A percentile compares a stretch with the other conserved stretches of the same genome.
phyloP scores from a whole-genome alignment of 2,329 filamentous ascomycete genomes.

The Cytospora piceicola region DNA sequence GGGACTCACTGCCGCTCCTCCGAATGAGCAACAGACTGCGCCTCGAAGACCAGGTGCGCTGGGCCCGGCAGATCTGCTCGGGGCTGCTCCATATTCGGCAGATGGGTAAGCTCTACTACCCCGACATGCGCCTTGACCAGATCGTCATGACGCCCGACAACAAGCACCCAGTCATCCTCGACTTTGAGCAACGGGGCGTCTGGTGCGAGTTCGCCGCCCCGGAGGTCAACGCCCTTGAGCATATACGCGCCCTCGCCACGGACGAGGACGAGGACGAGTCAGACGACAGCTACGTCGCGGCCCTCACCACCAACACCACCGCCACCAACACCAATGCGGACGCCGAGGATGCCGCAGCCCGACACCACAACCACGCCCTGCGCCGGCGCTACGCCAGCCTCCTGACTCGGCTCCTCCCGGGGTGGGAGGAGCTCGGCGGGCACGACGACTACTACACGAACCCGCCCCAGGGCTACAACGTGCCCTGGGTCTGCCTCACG shows the following conservation, averaged over 20 bases:
- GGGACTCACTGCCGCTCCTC: slow-evolving; percentile 58
- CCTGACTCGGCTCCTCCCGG: slow-evolving; percentile 50
- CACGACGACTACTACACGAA: slow-evolving; percentile 52
- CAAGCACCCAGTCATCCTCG: slow-evolving; percentile 58
- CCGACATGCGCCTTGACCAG: slow-evolving; percentile 64
- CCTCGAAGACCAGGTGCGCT: slow-evolving; percentile 52
- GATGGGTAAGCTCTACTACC: slow-evolving; percentile 54
- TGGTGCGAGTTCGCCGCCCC: slow-evolving; percentile 66
- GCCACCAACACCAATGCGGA: background rate
- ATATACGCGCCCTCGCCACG: slow-evolving; percentile 56
- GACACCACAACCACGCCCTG: slow-evolving; percentile 12
- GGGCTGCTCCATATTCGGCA: slow-evolving; percentile 56
- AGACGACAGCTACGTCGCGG: slow-evolving; percentile 21
- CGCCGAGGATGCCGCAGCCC: slow-evolving; percentile 8
- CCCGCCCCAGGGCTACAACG: slow-evolving; percentile 56
- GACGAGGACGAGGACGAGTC: slow-evolving; percentile 47
- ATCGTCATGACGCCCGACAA: slow-evolving; percentile 53
- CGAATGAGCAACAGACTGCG: slow-evolving; percentile 50
- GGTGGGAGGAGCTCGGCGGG: slow-evolving; percentile 48
- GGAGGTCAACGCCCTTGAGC: slow-evolving; percentile 63
- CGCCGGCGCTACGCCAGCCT: slow-evolving; percentile 46
- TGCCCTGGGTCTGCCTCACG: slow-evolving; percentile 59
- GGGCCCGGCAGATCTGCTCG: slow-evolving; percentile 56
- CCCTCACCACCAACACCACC: background rate
- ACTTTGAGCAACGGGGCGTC: slow-evolving; percentile 66